phyloP scores from a whole-genome alignment of 78 protist genomes.

The Mastigamoeba balamuthi region DNA sequence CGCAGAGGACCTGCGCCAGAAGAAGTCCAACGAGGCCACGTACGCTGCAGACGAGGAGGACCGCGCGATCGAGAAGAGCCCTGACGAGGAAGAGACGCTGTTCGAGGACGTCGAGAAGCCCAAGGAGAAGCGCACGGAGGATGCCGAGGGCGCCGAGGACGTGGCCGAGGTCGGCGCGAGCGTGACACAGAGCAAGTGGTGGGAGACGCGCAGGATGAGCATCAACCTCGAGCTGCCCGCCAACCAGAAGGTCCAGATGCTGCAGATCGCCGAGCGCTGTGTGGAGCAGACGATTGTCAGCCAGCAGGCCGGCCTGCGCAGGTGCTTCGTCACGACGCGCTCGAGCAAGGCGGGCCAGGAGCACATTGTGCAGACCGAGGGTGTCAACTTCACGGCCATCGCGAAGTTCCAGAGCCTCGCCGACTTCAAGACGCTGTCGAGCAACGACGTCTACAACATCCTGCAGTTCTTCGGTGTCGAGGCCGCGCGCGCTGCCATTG shows the following conservation, averaged over 20 bases:
- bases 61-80: conserved; percentile 4
- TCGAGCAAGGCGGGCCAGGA: too few species aligned
- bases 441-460: conserved; percentile 51
- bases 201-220: not conserved
- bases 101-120: not conserved
- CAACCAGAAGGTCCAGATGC: conserved; percentile 27
- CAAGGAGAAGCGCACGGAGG: not conserved
- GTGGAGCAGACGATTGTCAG: conserved; percentile 10
- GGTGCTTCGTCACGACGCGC: conserved; percentile 34
- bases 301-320: conserved; percentile 19
- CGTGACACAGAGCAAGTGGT: not conserved
- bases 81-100: not conserved
- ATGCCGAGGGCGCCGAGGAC: not conserved
- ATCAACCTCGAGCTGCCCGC: not conserved
- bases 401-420: not conserved
- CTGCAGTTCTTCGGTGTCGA: conserved; percentile 64
- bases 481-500: conserved; percentile 78
- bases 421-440: conserved; percentile 32
- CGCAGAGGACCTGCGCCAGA: not conserved
- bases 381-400: conserved; percentile 64
- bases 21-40: conserved; percentile 11
- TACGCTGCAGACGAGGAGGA: conserved; percentile 29
- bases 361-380: conserved; percentile 52
- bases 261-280: conserved; percentile 18
- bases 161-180: not conserved